phyloP scores from a whole-genome alignment of 139 green algal species.

The Pleodorina starrii region DNA sequence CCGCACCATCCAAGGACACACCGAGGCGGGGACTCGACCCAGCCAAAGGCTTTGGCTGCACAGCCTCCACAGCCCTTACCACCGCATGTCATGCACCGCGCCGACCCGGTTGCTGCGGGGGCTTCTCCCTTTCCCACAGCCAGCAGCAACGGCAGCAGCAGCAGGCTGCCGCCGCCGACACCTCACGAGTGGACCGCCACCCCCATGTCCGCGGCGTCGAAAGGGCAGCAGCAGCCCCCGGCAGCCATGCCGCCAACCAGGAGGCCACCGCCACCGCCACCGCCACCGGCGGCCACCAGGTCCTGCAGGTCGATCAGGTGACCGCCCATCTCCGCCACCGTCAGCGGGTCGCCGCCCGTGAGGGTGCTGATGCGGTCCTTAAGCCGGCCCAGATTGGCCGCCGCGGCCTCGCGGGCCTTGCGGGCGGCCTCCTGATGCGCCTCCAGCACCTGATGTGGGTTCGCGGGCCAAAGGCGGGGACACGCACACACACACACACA shows the following conservation, averaged over 20 bases:
- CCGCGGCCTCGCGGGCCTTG: constrained; percentile 1
- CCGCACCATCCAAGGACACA: neutral
- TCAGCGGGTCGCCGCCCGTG: neutral
- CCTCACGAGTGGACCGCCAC: constrained; percentile 33
- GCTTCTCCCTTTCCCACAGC: too few relatives aligned
- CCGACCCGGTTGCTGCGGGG: too few relatives aligned
- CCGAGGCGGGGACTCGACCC: neutral
- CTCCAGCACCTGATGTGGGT: neutral
- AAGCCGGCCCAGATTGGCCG: neutral
- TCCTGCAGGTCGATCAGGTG: constrained; percentile 8
- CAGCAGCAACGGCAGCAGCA: neutral
- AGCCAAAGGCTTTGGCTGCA: neutral
- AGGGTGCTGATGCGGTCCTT: neutral
- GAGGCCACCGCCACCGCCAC: neutral
- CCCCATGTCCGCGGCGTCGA: neutral
- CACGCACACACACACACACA: neutral
- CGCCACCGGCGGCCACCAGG: neutral
- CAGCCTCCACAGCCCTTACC: neutral
- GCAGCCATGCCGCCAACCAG: too few relatives aligned
- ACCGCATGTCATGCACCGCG: neutral
- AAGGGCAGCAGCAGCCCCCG: neutral
- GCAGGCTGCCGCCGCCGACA: neutral
- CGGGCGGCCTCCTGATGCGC: constrained; percentile 14
- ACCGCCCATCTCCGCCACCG: neutral
- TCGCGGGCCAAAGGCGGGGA: too few relatives aligned